Evolutionary conservation across 768 basidiomycete genomes (phyloP).

Genomic region (Cystobasidiopsis lactophilus): DNA sequence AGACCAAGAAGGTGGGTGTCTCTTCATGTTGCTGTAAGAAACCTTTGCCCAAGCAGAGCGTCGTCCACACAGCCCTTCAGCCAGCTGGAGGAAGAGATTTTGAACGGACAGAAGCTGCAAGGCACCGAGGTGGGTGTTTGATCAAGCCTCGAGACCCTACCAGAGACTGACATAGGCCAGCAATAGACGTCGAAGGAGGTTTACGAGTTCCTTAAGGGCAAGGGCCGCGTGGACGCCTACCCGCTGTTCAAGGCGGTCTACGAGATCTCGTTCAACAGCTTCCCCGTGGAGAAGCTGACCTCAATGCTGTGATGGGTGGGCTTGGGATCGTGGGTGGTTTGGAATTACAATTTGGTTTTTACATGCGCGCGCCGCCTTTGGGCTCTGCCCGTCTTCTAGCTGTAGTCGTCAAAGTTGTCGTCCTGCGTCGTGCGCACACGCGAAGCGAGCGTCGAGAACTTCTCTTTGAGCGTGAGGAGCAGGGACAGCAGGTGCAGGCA

Average conservation of each 20-base stretch:
- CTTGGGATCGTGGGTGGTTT: too few relatives aligned
- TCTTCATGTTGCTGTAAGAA: neutral
- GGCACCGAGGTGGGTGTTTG: constrained; percentile 19
- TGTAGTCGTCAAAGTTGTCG: too few relatives aligned
- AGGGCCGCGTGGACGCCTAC: constrained; percentile 26
- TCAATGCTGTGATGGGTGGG: neutral
- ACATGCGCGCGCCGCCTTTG: too few relatives aligned
- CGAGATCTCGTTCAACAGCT: constrained; percentile 17
- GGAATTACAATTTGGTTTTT: too few relatives aligned
- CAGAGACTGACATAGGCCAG: too few relatives aligned
- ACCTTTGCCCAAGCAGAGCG: too few relatives aligned
- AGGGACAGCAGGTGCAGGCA: constrained; percentile 58
- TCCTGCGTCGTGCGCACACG: constrained; percentile 7
- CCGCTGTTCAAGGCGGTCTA: constrained; percentile 27
- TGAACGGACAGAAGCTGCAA: constrained; percentile 31
- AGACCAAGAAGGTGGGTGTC: constrained; percentile 26
- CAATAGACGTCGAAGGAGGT: constrained; percentile 27
- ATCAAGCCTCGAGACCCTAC: neutral
- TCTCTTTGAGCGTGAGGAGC: constrained; percentile 24
- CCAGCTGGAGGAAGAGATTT: constrained; percentile 27
- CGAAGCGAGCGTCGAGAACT: constrained; percentile 25
- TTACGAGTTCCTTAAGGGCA: constrained; percentile 26
- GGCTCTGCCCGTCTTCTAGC: too few relatives aligned
- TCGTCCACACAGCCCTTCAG: constrained; percentile 24
- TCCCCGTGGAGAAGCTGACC: constrained; percentile 1